phyloP scores from a whole-genome alignment of 306 rosid species.

The Citrullus amarus region DNA sequence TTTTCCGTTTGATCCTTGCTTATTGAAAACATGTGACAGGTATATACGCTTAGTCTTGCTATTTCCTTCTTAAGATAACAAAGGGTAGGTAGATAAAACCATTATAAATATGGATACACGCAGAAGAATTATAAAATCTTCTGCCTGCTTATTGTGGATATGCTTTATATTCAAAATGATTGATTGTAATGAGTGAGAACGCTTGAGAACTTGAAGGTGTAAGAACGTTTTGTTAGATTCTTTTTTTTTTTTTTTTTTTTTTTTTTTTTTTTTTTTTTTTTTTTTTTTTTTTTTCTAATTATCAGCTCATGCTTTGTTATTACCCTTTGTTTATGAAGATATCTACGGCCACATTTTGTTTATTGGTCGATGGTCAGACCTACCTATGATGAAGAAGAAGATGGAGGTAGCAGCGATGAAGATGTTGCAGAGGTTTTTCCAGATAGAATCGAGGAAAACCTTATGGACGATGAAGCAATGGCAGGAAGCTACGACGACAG shows the following conservation, averaged over 20 bases:
- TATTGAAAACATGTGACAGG: slow-evolving; percentile 70
- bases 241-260: no score
- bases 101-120: background rate
- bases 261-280: no score
- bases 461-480: slow-evolving; percentile 24
- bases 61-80: background rate
- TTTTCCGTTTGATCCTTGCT: slow-evolving; percentile 87
- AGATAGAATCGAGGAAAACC: slow-evolving; percentile 16
- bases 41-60: slow-evolving; percentile 14
- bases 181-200: background rate
- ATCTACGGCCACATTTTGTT: slow-evolving; percentile 35
- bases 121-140: background rate
- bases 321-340: background rate
- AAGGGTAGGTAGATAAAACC: background rate
- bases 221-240: background rate
- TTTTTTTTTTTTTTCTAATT: background rate
- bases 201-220: background rate
- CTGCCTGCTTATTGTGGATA: background rate
- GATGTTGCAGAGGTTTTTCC: slow-evolving; percentile 16
- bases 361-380: slow-evolving; percentile 77
- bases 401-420: slow-evolving; percentile 34
- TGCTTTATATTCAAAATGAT: background rate
- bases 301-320: background rate
- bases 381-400: slow-evolving; percentile 25
- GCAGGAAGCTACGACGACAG: slow-evolving; percentile 18